phyloP scores from a whole-genome alignment of 129 eudicot genomes.

The carrot (Daucus carota) region DNA sequence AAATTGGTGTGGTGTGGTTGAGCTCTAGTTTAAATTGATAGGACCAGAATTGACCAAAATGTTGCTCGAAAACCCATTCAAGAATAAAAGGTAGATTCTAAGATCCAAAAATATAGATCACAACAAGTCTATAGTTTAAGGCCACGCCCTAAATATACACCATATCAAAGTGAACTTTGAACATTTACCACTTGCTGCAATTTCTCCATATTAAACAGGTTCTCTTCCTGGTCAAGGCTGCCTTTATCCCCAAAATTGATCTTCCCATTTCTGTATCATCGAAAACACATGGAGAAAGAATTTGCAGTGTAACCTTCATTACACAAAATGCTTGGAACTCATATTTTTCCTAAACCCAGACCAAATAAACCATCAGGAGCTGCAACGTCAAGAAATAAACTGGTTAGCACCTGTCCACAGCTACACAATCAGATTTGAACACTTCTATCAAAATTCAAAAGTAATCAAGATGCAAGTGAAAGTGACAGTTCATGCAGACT shows the following conservation, averaged over 20 bases:
- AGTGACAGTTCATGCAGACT: background rate
- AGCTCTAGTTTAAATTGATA: no score
- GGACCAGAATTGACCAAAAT: no score
- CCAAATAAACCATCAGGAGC: constrained; percentile 96
- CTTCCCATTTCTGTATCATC: constrained; percentile 78
- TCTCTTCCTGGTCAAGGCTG: constrained; percentile 70
- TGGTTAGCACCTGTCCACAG: constrained; percentile 93
- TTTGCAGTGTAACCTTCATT: constrained; percentile 64
- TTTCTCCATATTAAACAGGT: constrained; percentile 60
- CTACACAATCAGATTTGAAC: constrained; percentile 32
- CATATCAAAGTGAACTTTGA: constrained; percentile 8
- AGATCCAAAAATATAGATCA: no score
- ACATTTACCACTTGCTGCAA: constrained; percentile 58
- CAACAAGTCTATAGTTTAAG: no score
- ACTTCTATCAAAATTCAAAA: background rate
- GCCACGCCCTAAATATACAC: no score
- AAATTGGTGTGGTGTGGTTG: no score
- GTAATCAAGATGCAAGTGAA: background rate
- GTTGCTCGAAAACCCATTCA: no score
- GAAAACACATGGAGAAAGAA: constrained; percentile 97
- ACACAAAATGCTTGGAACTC: constrained; percentile 76
- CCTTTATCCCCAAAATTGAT: constrained; percentile 91
- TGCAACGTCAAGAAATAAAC: constrained; percentile 82
- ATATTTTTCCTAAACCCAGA: constrained; percentile 75
- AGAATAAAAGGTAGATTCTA: no score